Conservation (phyloP, 2,329 filamentous ascomycete species). For the Xylariaceae sp. region DNA sequence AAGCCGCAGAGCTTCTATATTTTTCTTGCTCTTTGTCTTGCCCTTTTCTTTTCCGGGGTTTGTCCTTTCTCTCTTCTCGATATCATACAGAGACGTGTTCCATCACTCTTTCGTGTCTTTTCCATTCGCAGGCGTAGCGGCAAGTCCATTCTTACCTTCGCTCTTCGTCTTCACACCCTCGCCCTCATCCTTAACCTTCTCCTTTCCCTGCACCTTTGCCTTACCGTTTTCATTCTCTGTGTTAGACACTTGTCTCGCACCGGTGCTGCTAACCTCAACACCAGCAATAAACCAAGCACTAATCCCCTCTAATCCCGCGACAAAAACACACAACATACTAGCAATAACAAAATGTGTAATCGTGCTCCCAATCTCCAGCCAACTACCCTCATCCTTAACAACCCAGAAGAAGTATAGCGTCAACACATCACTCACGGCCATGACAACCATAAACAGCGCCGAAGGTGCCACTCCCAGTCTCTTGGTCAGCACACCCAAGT, state of each 20-base stretch:
- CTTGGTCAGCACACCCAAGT: slow-evolving; percentile 88
- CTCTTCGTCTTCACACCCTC: neutral
- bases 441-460: slow-evolving; percentile 89
- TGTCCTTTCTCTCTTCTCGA: no score
- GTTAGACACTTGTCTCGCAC: no score
- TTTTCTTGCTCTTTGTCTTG: no score
- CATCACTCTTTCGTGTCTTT: slow-evolving; percentile 7
- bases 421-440: slow-evolving; percentile 85
- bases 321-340: slow-evolving; percentile 84
- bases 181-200: neutral
- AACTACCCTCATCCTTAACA: slow-evolving; percentile 92
- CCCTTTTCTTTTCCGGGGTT: no score
- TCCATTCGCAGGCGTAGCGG: no score
- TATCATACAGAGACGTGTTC: no score
- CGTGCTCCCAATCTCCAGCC: slow-evolving; percentile 95
- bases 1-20: no score
- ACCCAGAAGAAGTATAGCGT: slow-evolving; percentile 98
- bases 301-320: slow-evolving; percentile 79
- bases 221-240: no score
- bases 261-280: slow-evolving; percentile 57
- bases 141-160: neutral
- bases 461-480: slow-evolving; percentile 79
- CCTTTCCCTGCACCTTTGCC: slow-evolving; percentile 12
- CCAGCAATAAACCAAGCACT: slow-evolving; percentile 80
- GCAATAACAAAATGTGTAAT: slow-evolving; percentile 96